These are phyloP conservation scores for Aspergillus sp. DNA, from an alignment of 2,329 filamentous ascomycete species.

Conservation along the genomic window DNA sequence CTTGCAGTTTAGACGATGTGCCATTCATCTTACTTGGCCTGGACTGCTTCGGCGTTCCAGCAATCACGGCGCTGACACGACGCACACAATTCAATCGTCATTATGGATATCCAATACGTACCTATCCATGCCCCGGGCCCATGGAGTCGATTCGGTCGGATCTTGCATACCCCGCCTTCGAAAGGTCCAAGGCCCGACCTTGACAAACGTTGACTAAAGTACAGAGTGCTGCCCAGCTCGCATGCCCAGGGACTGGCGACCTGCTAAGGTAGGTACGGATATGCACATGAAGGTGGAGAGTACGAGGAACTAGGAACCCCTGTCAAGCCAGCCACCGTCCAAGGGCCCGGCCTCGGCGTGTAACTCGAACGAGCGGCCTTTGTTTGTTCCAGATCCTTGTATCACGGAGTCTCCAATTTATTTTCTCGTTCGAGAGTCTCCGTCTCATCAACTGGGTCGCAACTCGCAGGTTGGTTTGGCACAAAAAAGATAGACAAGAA, in stretches of 20 bases:
- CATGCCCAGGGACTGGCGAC: not conserved
- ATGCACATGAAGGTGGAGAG: not conserved
- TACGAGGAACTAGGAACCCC: not conserved
- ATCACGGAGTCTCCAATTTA: not conserved
- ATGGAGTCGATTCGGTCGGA: not conserved
- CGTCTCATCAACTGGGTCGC: not conserved
- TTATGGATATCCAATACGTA: not conserved
- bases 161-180: not conserved
- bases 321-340: conserved; percentile 1
- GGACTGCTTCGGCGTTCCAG: not conserved
- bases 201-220: not conserved
- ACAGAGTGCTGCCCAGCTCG: not conserved
- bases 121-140: not conserved
- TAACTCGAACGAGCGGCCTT: not conserved
- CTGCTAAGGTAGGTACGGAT: no score
- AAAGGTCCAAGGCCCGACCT: not conserved
- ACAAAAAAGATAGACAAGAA: not conserved
- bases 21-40: conserved; percentile 1
- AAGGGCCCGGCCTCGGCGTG: not conserved
- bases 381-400: not conserved
- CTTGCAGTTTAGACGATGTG: conserved; percentile 5
- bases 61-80: not conserved
- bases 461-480: not conserved
- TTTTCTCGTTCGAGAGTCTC: not conserved
- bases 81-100: not conserved